phyloP scores from a whole-genome alignment of 352 stramenopile species.

The Peronospora belbahrii region DNA sequence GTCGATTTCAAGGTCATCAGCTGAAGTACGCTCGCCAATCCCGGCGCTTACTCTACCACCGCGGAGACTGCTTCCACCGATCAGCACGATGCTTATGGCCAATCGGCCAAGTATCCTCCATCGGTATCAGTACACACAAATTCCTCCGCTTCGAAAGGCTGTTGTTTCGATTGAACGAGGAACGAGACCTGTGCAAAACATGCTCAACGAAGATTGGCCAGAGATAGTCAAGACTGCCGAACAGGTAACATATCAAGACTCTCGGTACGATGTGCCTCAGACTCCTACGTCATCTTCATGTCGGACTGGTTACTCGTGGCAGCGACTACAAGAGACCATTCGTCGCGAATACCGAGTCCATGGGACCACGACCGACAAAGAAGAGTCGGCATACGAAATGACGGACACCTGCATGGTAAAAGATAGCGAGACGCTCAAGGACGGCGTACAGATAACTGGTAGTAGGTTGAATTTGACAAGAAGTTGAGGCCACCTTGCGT shows the following conservation, averaged over 20 bases:
- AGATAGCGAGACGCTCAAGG: conserved; percentile 6
- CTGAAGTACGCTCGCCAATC: conserved; percentile 18
- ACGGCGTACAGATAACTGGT: neutral
- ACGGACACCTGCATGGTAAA: conserved; percentile 16
- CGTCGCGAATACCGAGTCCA: conserved; percentile 53
- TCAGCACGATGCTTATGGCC: conserved; percentile 24
- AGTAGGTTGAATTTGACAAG: conserved; percentile 16
- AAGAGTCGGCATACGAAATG: conserved; percentile 25
- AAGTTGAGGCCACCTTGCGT: conserved; percentile 17
- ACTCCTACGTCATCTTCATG: conserved; percentile 7
- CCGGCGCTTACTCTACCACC: conserved; percentile 20
- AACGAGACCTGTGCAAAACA: conserved; percentile 1
- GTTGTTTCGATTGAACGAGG: conserved; percentile 8
- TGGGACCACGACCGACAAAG: conserved; percentile 42
- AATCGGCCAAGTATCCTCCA: conserved; percentile 19
- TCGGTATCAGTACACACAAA: conserved; percentile 6
- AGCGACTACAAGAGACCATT: conserved; percentile 66
- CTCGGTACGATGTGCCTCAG: neutral
- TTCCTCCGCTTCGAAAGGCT: conserved; percentile 27
- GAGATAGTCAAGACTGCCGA: neutral
- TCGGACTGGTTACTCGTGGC: conserved; percentile 64
- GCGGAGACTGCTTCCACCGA: conserved; percentile 23
- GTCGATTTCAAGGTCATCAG: conserved; percentile 5
- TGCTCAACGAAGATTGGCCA: conserved; percentile 5
- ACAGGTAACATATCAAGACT: neutral